Evolutionary conservation across 768 basidiomycete genomes (phyloP).

Genomic region (Leucocoprinus birnbaumii): DNA sequence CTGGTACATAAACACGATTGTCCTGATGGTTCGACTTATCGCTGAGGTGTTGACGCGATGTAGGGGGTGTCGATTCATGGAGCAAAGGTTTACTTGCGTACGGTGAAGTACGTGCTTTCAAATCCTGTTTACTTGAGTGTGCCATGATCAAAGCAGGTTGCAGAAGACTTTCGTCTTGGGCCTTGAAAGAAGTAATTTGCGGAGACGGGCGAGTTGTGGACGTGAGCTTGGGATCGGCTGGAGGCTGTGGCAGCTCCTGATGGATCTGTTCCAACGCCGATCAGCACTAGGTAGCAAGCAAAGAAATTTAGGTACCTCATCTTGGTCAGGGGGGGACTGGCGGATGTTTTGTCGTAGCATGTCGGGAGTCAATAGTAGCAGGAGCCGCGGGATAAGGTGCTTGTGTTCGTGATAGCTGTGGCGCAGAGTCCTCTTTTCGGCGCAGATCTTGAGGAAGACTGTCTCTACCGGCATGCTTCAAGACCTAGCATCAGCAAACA

Average conservation of each 20-base stretch:
- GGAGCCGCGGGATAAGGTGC: not conserved
- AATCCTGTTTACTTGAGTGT: not conserved
- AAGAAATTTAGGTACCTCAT: not conserved
- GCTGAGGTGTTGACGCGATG: not conserved
- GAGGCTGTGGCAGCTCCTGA: not conserved
- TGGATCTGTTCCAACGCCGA: not conserved
- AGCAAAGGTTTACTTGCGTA: not conserved
- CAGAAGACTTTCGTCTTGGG: not conserved
- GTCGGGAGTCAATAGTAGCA: not conserved
- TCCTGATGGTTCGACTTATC: slow-evolving; percentile 5
- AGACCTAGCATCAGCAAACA: no score
- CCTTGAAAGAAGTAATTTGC: not conserved
- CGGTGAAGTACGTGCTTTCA: not conserved
- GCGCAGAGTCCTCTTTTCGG: no score
- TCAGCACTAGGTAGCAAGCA: not conserved
- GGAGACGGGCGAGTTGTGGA: not conserved
- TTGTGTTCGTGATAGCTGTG: not conserved
- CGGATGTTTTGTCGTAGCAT: not conserved
- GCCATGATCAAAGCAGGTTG: not conserved
- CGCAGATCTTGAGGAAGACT: no score
- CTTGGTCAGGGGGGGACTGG: not conserved
- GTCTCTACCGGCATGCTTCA: no score
- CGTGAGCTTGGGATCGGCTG: not conserved
- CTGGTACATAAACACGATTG: not conserved
- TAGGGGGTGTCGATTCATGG: not conserved